Percentiles rank a stretch among this genome's conserved stretches.
These are phyloP conservation scores for Cymodocea nodosa DNA, from an alignment of 116 monocot species.

Conservation along the genomic window DNA sequence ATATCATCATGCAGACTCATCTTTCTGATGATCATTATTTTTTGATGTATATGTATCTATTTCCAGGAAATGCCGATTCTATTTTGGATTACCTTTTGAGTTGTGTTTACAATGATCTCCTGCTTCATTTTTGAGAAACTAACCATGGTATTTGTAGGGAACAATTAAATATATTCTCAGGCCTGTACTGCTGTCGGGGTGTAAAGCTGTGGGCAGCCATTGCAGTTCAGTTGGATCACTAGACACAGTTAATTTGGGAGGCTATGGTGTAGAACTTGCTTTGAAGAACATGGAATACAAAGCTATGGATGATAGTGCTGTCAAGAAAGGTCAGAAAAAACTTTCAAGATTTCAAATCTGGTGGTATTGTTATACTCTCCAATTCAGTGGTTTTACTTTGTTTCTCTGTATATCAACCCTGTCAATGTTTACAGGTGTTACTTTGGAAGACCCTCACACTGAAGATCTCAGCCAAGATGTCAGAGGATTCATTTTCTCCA, in stretches of 20 bases:
- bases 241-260: conserved; percentile 67
- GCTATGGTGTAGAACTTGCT: conserved; percentile 98
- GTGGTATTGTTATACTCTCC: not conserved
- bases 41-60: not conserved
- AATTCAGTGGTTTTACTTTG: not conserved
- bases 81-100: not conserved
- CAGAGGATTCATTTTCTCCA: conserved; percentile 97
- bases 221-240: conserved; percentile 62
- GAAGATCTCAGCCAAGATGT: conserved; percentile 94
- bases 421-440: conserved; percentile 39
- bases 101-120: not conserved
- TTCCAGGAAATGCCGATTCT: not conserved
- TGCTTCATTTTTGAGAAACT: not conserved
- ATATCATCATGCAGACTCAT: no score
- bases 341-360: not conserved
- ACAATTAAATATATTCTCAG: conserved; percentile 64
- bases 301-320: conserved; percentile 85
- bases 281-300: conserved; percentile 99
- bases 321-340: conserved; percentile 62
- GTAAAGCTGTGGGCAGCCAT: conserved; percentile 39
- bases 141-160: conserved; percentile 34
- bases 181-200: conserved; percentile 59
- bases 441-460: conserved; percentile 66
- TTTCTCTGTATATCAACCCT: not conserved
- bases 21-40: not conserved